phyloP scores from a whole-genome alignment of 257 asterid species.

The Rhazya stricta region DNA sequence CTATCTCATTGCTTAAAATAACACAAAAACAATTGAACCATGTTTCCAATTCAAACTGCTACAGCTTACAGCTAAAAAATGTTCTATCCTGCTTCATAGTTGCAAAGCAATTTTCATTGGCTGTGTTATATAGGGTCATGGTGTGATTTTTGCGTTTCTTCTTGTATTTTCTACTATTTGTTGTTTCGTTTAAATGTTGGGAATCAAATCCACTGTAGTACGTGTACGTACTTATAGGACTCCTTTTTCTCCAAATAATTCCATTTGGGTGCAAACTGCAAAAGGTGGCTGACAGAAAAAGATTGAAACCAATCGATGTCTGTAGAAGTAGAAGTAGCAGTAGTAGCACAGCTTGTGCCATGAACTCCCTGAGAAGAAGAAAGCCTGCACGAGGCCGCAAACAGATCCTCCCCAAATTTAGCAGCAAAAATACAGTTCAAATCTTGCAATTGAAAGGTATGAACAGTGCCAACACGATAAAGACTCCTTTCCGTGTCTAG shows the following conservation, averaged over 20 bases:
- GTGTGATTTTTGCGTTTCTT: not conserved
- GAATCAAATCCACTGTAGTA: conserved; percentile 27
- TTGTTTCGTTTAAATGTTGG: conserved; percentile 3
- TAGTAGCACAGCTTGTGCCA: conserved; percentile 19
- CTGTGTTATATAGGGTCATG: not conserved
- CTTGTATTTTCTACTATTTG: not conserved
- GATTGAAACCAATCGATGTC: not conserved
- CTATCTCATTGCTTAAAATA: not conserved
- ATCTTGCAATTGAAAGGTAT: not conserved
- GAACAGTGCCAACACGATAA: not conserved
- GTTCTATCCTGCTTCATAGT: not conserved
- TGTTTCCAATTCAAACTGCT: not conserved
- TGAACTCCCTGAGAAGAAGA: conserved; percentile 27
- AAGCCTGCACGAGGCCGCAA: conserved; percentile 9
- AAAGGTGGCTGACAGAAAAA: conserved; percentile 14
- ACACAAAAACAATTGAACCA: not conserved
- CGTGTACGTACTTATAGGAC: conserved; percentile 24
- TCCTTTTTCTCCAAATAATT: conserved; percentile 6
- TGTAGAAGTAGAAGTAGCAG: not conserved
- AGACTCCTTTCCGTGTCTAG: not conserved
- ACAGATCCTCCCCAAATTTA: conserved; percentile 28
- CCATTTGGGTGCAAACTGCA: not conserved
- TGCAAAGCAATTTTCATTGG: not conserved
- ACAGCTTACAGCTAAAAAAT: not conserved
- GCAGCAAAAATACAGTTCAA: conserved; percentile 15